A percentile compares a stretch with the other conserved stretches of the same genome.
phyloP scores from a whole-genome alignment of 495 filamentous ascomycete genomes.

The Aspergillus kassunensis region DNA sequence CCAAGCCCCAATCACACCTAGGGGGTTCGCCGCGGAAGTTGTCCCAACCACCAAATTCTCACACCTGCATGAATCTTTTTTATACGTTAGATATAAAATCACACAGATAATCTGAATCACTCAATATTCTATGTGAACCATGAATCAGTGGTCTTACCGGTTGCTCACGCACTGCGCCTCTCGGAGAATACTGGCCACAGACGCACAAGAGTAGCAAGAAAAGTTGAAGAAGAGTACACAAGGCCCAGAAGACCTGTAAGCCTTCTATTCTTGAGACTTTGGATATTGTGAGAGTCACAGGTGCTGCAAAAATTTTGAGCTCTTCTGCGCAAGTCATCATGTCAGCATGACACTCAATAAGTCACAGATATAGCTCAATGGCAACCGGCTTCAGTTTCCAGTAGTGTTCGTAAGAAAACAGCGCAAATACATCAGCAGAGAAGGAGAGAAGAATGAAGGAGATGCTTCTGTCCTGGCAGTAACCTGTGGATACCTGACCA shows the following conservation, averaged over 20 bases:
- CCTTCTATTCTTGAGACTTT: neutral
- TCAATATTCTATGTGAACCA: neutral
- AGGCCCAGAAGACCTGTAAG: neutral
- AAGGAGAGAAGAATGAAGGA: neutral
- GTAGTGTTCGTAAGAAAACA: no score
- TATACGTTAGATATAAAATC: neutral
- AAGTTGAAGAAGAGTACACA: neutral
- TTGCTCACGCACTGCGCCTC: neutral
- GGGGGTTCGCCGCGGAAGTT: slow-evolving; percentile 21
- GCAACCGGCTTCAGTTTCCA: neutral
- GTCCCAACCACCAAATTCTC: slow-evolving; percentile 16
- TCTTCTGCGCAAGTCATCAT: slow-evolving; percentile 1
- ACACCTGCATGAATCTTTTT: slow-evolving; percentile 1
- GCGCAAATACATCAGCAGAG: neutral
- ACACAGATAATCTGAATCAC: neutral
- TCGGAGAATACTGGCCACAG: neutral
- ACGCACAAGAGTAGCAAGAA: neutral
- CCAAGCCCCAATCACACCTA: slow-evolving; percentile 25
- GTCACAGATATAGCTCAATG: neutral
- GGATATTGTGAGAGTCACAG: neutral
- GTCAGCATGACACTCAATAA: neutral
- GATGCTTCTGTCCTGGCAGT: neutral
- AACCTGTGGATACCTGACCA: neutral
- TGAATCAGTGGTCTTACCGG: slow-evolving; percentile 3
- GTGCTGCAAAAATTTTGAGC: neutral